A percentile compares a stretch with the other conserved stretches of the same genome.
phyloP scores from a whole-genome alignment of 2,329 filamentous ascomycete species.

The Arachnopeziza araneosa region DNA sequence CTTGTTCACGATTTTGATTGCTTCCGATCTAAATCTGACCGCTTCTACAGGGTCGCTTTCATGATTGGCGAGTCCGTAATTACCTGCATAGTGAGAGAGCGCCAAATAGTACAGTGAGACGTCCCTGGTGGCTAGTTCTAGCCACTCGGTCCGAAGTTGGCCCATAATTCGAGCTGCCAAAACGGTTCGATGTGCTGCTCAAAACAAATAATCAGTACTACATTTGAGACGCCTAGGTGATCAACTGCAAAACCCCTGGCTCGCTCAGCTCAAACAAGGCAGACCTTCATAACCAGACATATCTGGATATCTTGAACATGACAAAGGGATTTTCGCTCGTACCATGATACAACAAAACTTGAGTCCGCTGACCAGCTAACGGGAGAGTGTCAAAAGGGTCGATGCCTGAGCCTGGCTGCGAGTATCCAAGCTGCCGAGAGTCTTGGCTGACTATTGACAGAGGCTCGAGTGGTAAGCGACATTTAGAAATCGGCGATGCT shows the following conservation, averaged over 20 bases:
- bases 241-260: too few relatives aligned
- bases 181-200: slow-evolving; percentile 6
- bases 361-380: not conserved
- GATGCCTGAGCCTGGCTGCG: not conserved
- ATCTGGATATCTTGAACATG: too few relatives aligned
- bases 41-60: slow-evolving; percentile 12
- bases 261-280: too few relatives aligned
- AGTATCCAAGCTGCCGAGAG: not conserved
- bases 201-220: slow-evolving; percentile 1
- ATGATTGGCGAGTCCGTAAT: slow-evolving; percentile 8
- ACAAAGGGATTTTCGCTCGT: not conserved
- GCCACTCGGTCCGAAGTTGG: slow-evolving; percentile 11
- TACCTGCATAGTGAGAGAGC: slow-evolving; percentile 16
- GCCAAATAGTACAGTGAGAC: slow-evolving; percentile 11
- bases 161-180: slow-evolving; percentile 12
- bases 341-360: slow-evolving; percentile 11
- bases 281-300: not conserved
- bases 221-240: too few relatives aligned
- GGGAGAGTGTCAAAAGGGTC: slow-evolving; percentile 15
- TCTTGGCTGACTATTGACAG: not conserved
- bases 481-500: not conserved
- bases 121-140: slow-evolving; percentile 12
- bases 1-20: slow-evolving; percentile 15
- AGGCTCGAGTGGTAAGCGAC: not conserved
- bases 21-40: slow-evolving; percentile 12